Conservation (phyloP, 2,329 filamentous ascomycete species). For the Fusarium pseudocircinatum region DNA sequence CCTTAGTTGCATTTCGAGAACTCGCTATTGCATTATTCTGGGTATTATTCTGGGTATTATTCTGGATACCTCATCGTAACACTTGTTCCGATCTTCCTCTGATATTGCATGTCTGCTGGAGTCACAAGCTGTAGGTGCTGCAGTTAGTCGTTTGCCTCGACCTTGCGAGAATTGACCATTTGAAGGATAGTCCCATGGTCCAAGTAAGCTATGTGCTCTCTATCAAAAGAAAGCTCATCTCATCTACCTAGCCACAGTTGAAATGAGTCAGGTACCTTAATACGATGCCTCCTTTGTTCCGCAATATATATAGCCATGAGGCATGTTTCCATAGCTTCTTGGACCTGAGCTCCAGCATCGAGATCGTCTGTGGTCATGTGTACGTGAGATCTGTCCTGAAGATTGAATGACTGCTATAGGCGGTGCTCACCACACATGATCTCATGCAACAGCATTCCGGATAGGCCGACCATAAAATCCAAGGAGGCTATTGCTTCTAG, state of each 20-base stretch:
- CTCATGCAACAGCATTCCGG: not conserved
- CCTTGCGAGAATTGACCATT: not conserved
- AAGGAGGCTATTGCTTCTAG: not conserved
- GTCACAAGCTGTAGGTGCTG: not conserved
- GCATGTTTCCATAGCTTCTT: not conserved
- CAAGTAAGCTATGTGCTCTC: too few species aligned
- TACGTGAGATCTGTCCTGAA: not conserved
- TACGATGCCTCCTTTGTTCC: not conserved
- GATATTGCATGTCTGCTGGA: not conserved
- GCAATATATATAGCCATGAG: not conserved
- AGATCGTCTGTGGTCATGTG: not conserved
- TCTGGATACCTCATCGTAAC: fast-evolving
- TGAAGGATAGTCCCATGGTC: not conserved
- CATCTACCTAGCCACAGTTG: too few species aligned
- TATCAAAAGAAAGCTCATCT: too few species aligned
- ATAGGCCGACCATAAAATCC: not conserved
- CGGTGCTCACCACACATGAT: not conserved
- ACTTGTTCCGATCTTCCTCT: not conserved
- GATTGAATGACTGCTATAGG: not conserved
- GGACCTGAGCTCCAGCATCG: not conserved
- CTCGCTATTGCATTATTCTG: not conserved
- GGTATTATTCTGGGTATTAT: too few species aligned
- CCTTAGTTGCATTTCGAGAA: not conserved
- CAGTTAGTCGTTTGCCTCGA: not conserved
- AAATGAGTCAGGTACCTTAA: too few species aligned